phyloP scores from a whole-genome alignment of 2,329 filamentous ascomycete species.

The Colletotrichum godetiae region DNA sequence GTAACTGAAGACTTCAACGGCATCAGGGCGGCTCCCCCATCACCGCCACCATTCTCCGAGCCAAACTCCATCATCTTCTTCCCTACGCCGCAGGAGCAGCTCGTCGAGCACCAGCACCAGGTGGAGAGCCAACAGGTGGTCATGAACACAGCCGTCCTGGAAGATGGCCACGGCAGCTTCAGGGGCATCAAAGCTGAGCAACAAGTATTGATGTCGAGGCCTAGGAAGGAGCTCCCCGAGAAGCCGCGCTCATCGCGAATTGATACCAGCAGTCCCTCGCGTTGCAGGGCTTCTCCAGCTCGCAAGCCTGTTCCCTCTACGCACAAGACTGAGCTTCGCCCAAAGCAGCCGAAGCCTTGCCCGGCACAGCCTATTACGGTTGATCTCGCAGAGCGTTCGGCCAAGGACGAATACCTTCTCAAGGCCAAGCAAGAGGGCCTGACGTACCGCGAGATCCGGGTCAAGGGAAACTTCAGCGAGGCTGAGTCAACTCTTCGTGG shows the following conservation, averaged over 20 bases:
- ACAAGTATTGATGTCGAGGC: constrained; percentile 3
- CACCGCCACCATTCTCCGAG: constrained; percentile 25
- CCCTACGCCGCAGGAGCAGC: constrained; percentile 9
- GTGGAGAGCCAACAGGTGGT: constrained; percentile 1
- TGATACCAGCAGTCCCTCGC: not conserved
- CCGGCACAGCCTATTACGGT: not conserved
- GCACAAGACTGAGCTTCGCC: constrained; percentile 17
- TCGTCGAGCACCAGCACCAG: not conserved
- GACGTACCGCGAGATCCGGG: constrained; percentile 74
- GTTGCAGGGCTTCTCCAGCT: not conserved
- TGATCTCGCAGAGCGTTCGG: constrained; percentile 19
- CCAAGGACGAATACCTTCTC: constrained; percentile 63
- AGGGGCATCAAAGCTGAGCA: not conserved
- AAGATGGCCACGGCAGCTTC: not conserved
- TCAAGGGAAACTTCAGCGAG: constrained; percentile 65
- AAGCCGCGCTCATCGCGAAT: constrained; percentile 14
- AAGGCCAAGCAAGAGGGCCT: constrained; percentile 64
- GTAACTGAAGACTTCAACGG: constrained; percentile 10
- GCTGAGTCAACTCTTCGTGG: constrained; percentile 81
- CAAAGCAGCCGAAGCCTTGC: constrained; percentile 21
- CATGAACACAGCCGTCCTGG: not conserved
- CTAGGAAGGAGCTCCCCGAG: constrained; percentile 29
- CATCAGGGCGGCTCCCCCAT: constrained; percentile 8
- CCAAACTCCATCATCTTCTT: constrained; percentile 22
- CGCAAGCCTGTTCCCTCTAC: not conserved